Base-by-base conservation (phyloP, 2,329 filamentous ascomycete species). In the Aspergillus sp. region DNA sequence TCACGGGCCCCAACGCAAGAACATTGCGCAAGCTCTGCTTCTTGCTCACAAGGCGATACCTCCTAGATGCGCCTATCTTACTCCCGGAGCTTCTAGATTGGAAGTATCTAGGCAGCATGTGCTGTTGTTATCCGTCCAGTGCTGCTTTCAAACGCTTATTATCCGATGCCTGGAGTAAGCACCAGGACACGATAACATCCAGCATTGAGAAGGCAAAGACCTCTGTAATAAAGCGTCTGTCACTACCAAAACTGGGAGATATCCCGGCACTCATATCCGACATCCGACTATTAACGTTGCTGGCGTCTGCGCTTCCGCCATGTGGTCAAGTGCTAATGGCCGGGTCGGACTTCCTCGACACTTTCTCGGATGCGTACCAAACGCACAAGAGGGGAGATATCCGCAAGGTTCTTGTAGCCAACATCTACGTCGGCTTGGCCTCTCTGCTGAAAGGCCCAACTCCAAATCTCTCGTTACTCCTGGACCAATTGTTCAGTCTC, bases 261-360 rank as follows among this genome's bases (percentile, higher is more conserved):
- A 51, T 53, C 1, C 31, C 57, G 10, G 59, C 57, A 32, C 41
- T 65, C 14, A 52, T 63, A 13, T 45, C 53, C 40, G 64, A 70
- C 46, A 59, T 76, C 46, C 68, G 70, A 31, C 56, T 63, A 7
- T 60, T 77, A 50, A 76, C 73, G 10, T 61, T 74, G 19, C 59
- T 78, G 29, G 58, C 71, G 4, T 74, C 70, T 21, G 59, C 65
- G 21, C 65, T 75, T 50, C 71, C 73, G 19, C 63, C 78, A 20
- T 74, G 74, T 42, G 82, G 79, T 25, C 70, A 75, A 5, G 78
- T 89, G 60, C 86, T 96, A 62, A 82, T 96, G 61, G 88, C 88
- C 0, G 93, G 93, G 1, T 91, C 88, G 47, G 93, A 97, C 71
- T 93, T 94, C 61, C 72, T 96, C 17, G 93, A 97, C 67, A 84